Evolutionary conservation across 306 rosid species (phyloP).

Genomic region (Trifolium dubium): DNA sequence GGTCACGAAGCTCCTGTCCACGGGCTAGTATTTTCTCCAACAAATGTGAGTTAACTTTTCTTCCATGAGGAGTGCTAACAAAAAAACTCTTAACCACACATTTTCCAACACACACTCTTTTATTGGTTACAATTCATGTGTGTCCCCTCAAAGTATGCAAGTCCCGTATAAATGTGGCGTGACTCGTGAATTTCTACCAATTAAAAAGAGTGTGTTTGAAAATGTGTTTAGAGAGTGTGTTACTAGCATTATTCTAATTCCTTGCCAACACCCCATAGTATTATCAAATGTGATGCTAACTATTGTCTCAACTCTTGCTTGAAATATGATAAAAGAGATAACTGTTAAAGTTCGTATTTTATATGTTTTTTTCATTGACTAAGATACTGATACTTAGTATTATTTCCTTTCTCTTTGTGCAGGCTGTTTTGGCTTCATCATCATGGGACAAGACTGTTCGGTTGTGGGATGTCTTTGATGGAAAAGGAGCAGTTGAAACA

Average conservation of each 20-base stretch:
- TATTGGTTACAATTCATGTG: too few relatives aligned
- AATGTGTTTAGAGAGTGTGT: too few relatives aligned
- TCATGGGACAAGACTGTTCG: conserved; percentile 93
- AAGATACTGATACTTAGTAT: conserved; percentile 21
- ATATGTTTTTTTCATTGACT: conserved; percentile 11
- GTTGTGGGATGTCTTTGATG: conserved; percentile 94
- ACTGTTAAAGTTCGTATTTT: conserved; percentile 28
- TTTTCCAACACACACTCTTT: too few relatives aligned
- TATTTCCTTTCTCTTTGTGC: conserved; percentile 34
- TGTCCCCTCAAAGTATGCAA: too few relatives aligned
- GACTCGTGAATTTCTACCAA: too few relatives aligned
- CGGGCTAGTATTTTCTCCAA: conserved; percentile 88
- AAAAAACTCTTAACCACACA: too few relatives aligned
- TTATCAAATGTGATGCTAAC: conserved; percentile 11
- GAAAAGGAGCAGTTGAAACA: conserved; percentile 91
- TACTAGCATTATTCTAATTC: neutral
- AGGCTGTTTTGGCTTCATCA: conserved; percentile 90
- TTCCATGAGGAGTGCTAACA: too few relatives aligned
- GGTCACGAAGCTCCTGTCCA: conserved; percentile 99
- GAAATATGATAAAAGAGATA: conserved; percentile 5
- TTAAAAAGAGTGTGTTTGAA: too few relatives aligned
- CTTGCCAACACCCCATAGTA: neutral
- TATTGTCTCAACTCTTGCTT: conserved; percentile 22
- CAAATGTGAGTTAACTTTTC: conserved; percentile 67
- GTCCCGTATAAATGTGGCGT: too few relatives aligned